Evolutionary conservation across 441 rosid genomes (phyloP).

Genomic region (Bruguiera hainesii): DNA sequence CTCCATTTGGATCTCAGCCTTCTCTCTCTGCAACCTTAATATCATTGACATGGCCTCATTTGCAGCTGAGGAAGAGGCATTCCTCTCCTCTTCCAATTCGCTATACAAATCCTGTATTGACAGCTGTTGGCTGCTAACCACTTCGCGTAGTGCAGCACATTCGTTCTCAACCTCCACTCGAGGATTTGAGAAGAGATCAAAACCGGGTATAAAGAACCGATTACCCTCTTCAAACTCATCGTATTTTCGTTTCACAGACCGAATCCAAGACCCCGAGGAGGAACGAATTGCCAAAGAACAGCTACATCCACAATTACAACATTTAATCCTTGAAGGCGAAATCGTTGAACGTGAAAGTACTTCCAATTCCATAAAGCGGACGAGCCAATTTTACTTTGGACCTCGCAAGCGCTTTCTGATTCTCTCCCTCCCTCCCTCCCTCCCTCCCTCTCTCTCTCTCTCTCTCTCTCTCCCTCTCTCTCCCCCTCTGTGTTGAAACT

Average conservation of each 20-base stretch:
- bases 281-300: constrained; percentile 39
- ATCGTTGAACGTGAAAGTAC: constrained; percentile 21
- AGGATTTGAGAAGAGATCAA: constrained; percentile 52
- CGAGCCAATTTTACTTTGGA: too few species aligned
- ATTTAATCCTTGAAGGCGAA: constrained; percentile 36
- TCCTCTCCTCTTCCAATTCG: constrained; percentile 92
- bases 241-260: constrained; percentile 73
- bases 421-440: too few species aligned
- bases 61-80: constrained; percentile 91
- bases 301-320: constrained; percentile 67
- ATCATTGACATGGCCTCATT: constrained; percentile 99
- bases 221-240: constrained; percentile 52
- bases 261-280: constrained; percentile 43
- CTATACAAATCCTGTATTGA: constrained; percentile 59
- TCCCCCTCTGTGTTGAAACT: too few species aligned
- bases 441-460: too few species aligned
- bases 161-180: constrained; percentile 82
- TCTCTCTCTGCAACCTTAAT: constrained; percentile 90
- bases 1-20: constrained; percentile 95
- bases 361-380: constrained; percentile 51
- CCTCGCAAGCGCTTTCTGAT: too few species aligned
- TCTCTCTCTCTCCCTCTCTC: too few species aligned
- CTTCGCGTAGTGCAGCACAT: constrained; percentile 68
- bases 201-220: constrained; percentile 49
- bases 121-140: constrained; percentile 64